Evolutionary conservation across 1,284 basidiomycete genomes (phyloP).

Genomic region (Lentinula novae-zelandiae): DNA sequence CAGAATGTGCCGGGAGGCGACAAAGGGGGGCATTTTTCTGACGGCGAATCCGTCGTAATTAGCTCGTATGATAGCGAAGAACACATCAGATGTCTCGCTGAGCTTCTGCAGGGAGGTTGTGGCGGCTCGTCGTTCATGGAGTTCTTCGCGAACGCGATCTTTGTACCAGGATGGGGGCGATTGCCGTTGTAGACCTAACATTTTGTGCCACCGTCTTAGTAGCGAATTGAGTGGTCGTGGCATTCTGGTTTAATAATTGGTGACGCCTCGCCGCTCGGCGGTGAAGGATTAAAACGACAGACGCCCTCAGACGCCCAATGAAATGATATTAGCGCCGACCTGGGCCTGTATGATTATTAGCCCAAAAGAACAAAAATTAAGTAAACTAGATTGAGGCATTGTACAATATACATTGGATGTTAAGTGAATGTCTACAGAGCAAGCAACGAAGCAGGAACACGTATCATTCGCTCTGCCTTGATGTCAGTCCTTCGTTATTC

Average conservation of each 20-base stretch:
- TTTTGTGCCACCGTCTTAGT: neutral
- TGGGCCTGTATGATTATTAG: too few species aligned
- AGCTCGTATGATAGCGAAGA: neutral
- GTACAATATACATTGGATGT: neutral
- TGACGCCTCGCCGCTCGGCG: neutral
- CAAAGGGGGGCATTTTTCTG: slow-evolving; percentile 1
- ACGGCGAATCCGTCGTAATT: slow-evolving; percentile 5
- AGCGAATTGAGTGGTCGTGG: neutral
- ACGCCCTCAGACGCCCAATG: neutral
- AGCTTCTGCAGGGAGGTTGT: neutral
- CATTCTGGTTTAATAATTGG: neutral
- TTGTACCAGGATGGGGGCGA: slow-evolving; percentile 8
- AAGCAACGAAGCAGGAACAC: too few species aligned
- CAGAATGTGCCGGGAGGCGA: neutral
- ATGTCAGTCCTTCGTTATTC: neutral
- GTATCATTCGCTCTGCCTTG: neutral
- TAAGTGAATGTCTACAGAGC: too few species aligned
- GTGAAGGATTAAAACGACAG: neutral
- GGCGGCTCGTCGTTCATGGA: neutral
- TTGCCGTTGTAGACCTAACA: slow-evolving; percentile 1
- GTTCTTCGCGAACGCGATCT: slow-evolving; percentile 7
- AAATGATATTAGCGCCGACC: too few species aligned
- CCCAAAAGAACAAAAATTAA: neutral
- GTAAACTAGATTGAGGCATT: neutral
- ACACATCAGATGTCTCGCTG: slow-evolving; percentile 7